These are phyloP conservation scores for Plantago ovata DNA, from an alignment of 257 asterid genomes.

Conservation along the genomic window DNA sequence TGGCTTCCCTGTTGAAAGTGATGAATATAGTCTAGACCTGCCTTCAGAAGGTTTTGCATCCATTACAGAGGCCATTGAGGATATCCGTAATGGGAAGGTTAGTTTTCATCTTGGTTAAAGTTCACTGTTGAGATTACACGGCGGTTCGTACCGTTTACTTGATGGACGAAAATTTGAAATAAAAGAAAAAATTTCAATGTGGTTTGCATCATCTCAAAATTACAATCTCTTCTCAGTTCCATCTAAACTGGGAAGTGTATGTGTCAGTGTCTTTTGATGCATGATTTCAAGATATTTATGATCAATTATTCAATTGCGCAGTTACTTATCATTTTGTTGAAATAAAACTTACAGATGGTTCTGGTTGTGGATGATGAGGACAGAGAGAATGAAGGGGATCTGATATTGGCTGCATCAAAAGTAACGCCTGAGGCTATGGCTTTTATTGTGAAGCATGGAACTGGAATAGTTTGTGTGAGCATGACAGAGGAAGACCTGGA, in stretches of 20 bases:
- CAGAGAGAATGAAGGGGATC: constrained; percentile 98
- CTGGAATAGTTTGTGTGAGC: constrained; percentile 99
- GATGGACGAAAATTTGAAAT: no score
- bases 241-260: no score
- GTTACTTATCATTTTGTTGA: constrained; percentile 14
- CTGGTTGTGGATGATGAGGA: constrained; percentile 96
- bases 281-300: constrained; percentile 6
- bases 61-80: constrained; percentile 77
- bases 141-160: no score
- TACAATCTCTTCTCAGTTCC: no score
- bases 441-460: constrained; percentile 91
- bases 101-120: constrained; percentile 13
- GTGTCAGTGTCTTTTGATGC: no score
- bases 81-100: constrained; percentile 88
- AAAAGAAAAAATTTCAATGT: no score
- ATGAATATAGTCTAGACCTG: constrained; percentile 63
- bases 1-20: constrained; percentile 55
- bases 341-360: constrained; percentile 59
- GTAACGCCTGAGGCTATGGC: constrained; percentile 98
- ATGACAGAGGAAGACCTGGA: constrained; percentile 87
- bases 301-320: no score
- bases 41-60: constrained; percentile 81
- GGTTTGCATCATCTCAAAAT: no score
- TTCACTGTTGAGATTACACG: no score
- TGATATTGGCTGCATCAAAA: constrained; percentile 92